A percentile compares a stretch with the other conserved stretches of the same genome.
Conservation (phyloP, 768 basidiomycete species). For the Leucosporidium scottii region DNA sequence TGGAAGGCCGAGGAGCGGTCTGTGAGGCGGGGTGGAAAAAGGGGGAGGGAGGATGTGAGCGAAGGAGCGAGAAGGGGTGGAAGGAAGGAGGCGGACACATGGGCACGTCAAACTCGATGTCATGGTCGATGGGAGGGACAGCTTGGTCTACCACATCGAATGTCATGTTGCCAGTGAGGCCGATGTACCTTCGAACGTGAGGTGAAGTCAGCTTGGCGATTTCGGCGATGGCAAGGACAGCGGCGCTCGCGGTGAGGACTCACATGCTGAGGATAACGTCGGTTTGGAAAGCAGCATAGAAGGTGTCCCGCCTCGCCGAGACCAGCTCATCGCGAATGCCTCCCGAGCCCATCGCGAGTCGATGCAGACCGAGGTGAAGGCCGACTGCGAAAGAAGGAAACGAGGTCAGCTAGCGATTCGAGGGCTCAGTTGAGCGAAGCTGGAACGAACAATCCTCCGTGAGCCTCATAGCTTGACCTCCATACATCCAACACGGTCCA, state of each 20-base stretch:
- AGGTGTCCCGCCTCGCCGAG: background rate
- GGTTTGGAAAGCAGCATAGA: background rate
- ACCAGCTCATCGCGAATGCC: background rate
- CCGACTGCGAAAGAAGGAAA: background rate
- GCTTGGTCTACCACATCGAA: background rate
- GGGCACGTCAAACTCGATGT: background rate
- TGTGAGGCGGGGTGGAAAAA: too few species aligned
- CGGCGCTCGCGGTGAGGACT: too few species aligned
- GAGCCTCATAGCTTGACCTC: background rate
- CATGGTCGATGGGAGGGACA: background rate
- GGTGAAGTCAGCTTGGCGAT: background rate
- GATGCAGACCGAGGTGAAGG: constrained; percentile 9
- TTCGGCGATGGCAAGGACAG: background rate
- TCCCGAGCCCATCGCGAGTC: constrained; percentile 6
- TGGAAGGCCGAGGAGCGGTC: constrained; percentile 24
- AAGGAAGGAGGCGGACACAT: background rate
- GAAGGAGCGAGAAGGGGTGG: too few species aligned
- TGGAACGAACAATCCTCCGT: constrained; percentile 5
- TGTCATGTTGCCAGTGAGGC: background rate
- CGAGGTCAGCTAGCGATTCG: too few species aligned
- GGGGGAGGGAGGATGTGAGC: background rate
- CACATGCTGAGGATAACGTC: background rate
- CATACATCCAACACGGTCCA: background rate
- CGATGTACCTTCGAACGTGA: background rate
- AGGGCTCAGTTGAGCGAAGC: too few species aligned